Base-by-base conservation (phyloP, 176 grass and related monocot species). In the Zoysia japonica region DNA sequence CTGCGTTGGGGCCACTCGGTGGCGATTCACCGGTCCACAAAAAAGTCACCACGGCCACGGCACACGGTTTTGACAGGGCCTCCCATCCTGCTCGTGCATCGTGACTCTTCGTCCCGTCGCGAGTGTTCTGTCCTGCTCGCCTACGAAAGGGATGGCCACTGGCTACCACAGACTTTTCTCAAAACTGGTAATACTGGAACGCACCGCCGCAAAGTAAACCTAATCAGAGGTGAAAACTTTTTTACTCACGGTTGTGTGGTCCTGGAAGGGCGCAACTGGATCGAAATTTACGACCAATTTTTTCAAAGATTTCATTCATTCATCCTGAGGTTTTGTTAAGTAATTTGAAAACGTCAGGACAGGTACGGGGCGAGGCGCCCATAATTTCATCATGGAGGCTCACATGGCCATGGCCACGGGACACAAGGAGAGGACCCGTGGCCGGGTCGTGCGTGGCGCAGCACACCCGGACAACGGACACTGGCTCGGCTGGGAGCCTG, bases 261-360 rank as follows among this genome's bases (percentile, higher is more conserved):
- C 38, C 72, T 74, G 6, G 2, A 41, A 12, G 39, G 72, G 39
- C 16, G 44, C 20, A 74, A 57, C 11, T 57, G 39, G 7, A 20
- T 55, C 72, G 39, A 19, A 20, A 39, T 3, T 45, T 12, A 13
- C 53, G 72, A 53, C 17, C 9, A 11, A 11, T 10, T 0, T 1
- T 5, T n/a, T 9, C 9, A 16, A 41, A n/a, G 35, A 14, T 64
- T 64, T 37, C 70, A 86, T 70, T 72, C 71, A 71, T 82, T 87
- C 72, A 65, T 48, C 16, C 3, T 44, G 65, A 46, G 28, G 28
- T 28, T 28, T 28, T 28, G 28, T 28, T 28, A 28, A 28, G 28
- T 28, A 28, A 28, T 28, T 28, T 28, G 28, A 28, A 28, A 28
- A 28, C 28, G 28, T 28, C 28, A 28, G 28, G 28, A 28, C 28